phyloP scores from a whole-genome alignment of 352 stramenopile genomes.

The Pythium brachiatum region DNA sequence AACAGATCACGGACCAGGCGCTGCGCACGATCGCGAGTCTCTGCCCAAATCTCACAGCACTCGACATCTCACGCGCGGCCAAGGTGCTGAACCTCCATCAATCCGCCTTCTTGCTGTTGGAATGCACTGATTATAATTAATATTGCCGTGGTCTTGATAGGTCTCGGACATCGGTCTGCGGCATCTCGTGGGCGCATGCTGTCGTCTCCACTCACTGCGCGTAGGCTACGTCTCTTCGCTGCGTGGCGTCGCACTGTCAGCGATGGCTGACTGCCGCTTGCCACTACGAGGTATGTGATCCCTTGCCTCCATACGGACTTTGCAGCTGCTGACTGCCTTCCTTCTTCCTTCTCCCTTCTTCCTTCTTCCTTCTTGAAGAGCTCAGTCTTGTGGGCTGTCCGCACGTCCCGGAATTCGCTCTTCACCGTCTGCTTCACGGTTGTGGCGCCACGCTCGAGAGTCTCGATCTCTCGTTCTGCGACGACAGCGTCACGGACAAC shows the following conservation, averaged over 20 bases:
- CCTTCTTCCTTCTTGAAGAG: slow-evolving; percentile 24
- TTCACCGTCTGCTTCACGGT: slow-evolving; percentile 77
- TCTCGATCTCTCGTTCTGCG: slow-evolving; percentile 82
- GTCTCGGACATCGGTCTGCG: slow-evolving; percentile 58
- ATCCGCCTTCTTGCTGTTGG: too few relatives aligned
- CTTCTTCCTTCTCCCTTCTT: too few relatives aligned
- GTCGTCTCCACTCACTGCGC: slow-evolving; percentile 48
- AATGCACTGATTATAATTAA: too few relatives aligned
- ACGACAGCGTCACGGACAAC: slow-evolving; percentile 68
- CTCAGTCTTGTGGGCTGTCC: slow-evolving; percentile 73
- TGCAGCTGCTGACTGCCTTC: background rate
- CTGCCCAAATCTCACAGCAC: slow-evolving; percentile 37
- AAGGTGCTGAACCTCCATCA: slow-evolving; percentile 25
- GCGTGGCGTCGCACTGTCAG: slow-evolving; percentile 44
- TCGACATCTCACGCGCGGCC: slow-evolving; percentile 41
- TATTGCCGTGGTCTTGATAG: too few relatives aligned
- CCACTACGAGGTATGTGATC: slow-evolving; percentile 42
- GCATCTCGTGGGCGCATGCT: slow-evolving; percentile 50
- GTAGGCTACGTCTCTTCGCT: slow-evolving; percentile 53
- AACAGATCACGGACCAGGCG: slow-evolving; percentile 48
- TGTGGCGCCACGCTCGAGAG: slow-evolving; percentile 55
- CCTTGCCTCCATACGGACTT: background rate
- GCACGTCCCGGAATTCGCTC: slow-evolving; percentile 68
- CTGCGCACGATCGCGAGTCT: slow-evolving; percentile 30
- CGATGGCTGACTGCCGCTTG: slow-evolving; percentile 51